Percentiles rank a stretch among this genome's conserved stretches.
Evolutionary conservation across 352 stramenopile species (phyloP).

Genomic region (Hyaloperonospora brassicae): DNA sequence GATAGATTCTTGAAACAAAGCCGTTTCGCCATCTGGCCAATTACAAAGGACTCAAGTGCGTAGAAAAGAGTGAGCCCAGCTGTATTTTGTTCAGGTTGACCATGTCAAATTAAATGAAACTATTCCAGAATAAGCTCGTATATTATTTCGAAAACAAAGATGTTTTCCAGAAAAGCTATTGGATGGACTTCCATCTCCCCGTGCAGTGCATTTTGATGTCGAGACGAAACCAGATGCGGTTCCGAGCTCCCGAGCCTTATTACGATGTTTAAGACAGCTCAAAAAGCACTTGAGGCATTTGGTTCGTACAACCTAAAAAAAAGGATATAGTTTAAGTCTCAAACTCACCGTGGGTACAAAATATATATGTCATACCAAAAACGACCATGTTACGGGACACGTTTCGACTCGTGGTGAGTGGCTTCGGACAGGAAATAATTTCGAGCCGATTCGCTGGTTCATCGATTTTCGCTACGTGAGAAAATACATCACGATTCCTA

Average conservation of each 20-base stretch:
- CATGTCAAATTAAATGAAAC: background rate
- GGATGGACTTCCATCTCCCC: background rate
- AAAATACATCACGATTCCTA: conserved; percentile 3
- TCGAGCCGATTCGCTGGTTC: conserved; percentile 10
- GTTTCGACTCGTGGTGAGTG: background rate
- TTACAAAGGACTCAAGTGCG: too few relatives aligned
- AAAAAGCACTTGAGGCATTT: conserved; percentile 7
- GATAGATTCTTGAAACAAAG: too few relatives aligned
- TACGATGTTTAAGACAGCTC: conserved; percentile 1
- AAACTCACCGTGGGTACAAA: conserved; percentile 12
- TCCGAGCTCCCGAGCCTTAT: background rate
- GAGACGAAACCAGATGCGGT: background rate
- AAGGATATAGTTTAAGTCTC: conserved; percentile 13
- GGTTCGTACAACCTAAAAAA: conserved; percentile 4
- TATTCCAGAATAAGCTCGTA: background rate
- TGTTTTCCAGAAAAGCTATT: conserved; percentile 2
- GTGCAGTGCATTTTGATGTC: background rate
- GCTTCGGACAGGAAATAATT: background rate
- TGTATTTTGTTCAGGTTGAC: background rate
- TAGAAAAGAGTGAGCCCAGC: background rate
- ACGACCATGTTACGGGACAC: background rate
- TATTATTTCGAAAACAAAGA: background rate
- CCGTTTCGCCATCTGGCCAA: too few relatives aligned
- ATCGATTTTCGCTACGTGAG: conserved; percentile 17
- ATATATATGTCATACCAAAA: conserved; percentile 15